phyloP scores from a whole-genome alignment of 441 rosid genomes.

The Viola pubescens region DNA sequence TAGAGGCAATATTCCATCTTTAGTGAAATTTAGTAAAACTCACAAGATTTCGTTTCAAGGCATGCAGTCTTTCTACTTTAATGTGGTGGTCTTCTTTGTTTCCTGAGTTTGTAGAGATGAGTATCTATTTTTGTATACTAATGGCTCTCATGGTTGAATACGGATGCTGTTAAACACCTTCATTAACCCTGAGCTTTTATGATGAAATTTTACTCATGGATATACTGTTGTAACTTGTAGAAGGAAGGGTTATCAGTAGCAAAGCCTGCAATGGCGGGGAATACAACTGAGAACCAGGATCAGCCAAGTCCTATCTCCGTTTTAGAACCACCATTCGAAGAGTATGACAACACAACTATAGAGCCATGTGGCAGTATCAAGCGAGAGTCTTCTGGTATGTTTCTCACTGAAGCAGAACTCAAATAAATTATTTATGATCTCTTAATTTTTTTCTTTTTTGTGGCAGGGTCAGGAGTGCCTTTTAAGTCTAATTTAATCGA shows the following conservation, averaged over 20 bases:
- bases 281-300: constrained; percentile 57
- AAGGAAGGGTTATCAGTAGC: constrained; percentile 50
- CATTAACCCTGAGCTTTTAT: background rate
- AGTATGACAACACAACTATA: constrained; percentile 40
- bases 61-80: background rate
- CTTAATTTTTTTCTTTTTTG: too few species aligned
- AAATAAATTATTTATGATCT: too few species aligned
- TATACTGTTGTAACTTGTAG: constrained; percentile 3
- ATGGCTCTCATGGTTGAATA: background rate
- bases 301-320: constrained; percentile 97
- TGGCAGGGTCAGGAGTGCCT: constrained; percentile 37
- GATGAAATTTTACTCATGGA: background rate
- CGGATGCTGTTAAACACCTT: background rate
- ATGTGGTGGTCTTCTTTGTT: background rate
- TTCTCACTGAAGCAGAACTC: constrained; percentile 1
- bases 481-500: constrained; percentile 58
- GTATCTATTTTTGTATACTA: constrained; percentile 1
- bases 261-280: constrained; percentile 33
- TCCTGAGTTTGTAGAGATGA: background rate
- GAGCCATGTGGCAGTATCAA: constrained; percentile 40
- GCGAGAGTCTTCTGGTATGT: constrained; percentile 35
- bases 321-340: constrained; percentile 67
- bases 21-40: too few species aligned
- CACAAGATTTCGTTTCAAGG: too few species aligned
- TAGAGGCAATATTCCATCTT: too few species aligned